Evolutionary conservation across 306 rosid genomes (phyloP).

Genomic region (Glycine soja): DNA sequence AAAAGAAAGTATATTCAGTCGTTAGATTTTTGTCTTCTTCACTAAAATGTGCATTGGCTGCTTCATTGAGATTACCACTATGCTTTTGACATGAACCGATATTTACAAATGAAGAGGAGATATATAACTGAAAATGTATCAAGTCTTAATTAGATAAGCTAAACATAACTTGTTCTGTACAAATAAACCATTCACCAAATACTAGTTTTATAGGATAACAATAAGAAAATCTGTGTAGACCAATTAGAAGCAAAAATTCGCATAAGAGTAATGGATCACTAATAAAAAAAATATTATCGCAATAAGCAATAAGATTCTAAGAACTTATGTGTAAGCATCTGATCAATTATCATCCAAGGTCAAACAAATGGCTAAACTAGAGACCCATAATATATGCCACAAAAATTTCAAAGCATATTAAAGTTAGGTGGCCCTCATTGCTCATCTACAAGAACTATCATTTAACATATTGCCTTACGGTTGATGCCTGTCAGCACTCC

Average conservation of each 20-base stretch:
- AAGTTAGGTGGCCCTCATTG: not conserved
- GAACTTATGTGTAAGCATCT: not conserved
- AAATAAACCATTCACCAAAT: conserved; percentile 22
- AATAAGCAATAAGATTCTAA: not conserved
- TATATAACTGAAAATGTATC: not conserved
- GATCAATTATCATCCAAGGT: not conserved
- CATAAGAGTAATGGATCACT: conserved; percentile 5
- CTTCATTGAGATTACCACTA: conserved; percentile 82
- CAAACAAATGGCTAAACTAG: not conserved
- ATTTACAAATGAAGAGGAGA: conserved; percentile 33
- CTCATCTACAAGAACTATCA: not conserved
- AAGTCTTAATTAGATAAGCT: not conserved
- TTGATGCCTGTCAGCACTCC: not conserved
- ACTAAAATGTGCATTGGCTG: conserved; percentile 80
- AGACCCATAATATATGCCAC: not conserved
- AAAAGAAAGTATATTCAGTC: conserved; percentile 54
- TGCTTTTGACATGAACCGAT: conserved; percentile 64
- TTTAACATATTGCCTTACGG: not conserved
- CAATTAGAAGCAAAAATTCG: conserved; percentile 8
- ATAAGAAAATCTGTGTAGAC: not conserved
- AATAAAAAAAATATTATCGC: not conserved
- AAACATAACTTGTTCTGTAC: conserved; percentile 1
- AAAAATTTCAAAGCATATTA: not conserved
- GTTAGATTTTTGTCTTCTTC: conserved; percentile 70
- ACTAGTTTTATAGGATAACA: not conserved